Evolutionary conservation across 106 monocot species (phyloP).

Genomic region (Alisma plantagoaquatica): DNA sequence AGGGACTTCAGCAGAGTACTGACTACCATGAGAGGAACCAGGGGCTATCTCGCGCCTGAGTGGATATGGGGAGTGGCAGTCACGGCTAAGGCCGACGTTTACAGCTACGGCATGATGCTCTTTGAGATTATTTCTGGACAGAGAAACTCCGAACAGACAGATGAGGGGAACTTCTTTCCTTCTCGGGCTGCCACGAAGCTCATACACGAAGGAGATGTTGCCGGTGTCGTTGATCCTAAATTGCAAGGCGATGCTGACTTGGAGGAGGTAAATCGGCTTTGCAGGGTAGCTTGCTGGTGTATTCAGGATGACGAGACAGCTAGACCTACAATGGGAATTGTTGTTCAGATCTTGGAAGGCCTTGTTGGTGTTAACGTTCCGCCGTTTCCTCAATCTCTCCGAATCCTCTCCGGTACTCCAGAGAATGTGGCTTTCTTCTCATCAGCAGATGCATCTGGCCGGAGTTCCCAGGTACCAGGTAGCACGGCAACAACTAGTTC

Average conservation of each 20-base stretch:
- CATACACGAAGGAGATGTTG: background rate
- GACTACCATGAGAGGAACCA: conserved; percentile 13
- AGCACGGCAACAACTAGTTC: no score
- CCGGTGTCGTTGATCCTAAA: conserved; percentile 3
- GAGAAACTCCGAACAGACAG: conserved; percentile 1
- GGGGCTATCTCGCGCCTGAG: conserved; percentile 13
- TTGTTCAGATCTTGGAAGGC: conserved; percentile 15
- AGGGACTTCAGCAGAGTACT: conserved; percentile 12
- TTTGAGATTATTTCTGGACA: conserved; percentile 10
- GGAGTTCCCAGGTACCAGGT: conserved; percentile 1
- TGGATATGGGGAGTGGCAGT: conserved; percentile 5
- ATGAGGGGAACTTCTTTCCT: conserved; percentile 6
- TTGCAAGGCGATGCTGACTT: conserved; percentile 1
- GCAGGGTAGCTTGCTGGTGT: conserved; percentile 11
- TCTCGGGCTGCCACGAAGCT: conserved; percentile 5
- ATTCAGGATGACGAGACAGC: conserved; percentile 12
- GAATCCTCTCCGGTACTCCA: background rate
- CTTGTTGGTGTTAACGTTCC: conserved; percentile 5
- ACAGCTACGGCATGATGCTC: conserved; percentile 18
- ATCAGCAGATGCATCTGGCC: background rate
- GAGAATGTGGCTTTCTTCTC: conserved; percentile 8
- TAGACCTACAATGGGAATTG: conserved; percentile 8
- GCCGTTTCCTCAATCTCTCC: conserved; percentile 9
- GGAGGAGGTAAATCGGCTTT: conserved; percentile 2
- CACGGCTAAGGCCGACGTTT: conserved; percentile 13